phyloP scores from a whole-genome alignment of 176 grass and related monocot species.

The Puccinellia tenuiflora region DNA sequence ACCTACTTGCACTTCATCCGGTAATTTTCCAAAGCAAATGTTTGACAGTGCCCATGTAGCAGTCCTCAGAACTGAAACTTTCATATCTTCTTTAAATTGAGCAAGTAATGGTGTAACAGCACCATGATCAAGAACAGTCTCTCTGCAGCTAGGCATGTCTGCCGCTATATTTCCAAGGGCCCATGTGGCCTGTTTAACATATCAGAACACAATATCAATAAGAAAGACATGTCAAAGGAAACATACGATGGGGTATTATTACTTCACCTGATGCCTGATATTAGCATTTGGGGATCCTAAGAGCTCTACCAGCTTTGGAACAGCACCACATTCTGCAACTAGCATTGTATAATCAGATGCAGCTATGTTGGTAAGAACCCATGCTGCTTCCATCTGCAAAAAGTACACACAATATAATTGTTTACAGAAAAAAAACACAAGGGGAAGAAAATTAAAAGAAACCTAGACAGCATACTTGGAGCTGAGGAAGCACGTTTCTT shows the following conservation, averaged over 20 bases:
- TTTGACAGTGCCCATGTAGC: constrained; percentile 75
- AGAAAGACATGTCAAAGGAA: neutral
- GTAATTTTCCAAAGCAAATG: constrained; percentile 69
- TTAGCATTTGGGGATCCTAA: constrained; percentile 50
- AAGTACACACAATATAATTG: neutral
- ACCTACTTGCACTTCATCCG: constrained; percentile 51
- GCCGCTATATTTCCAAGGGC: constrained; percentile 83
- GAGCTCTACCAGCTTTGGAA: constrained; percentile 61
- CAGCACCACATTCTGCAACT: constrained; percentile 58
- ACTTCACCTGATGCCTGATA: constrained; percentile 68
- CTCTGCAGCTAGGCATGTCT: constrained; percentile 67
- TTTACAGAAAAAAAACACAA: neutral
- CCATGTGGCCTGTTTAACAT: constrained; percentile 60
- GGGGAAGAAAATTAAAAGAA: neutral
- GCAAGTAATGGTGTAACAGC: constrained; percentile 42
- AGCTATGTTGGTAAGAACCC: constrained; percentile 84
- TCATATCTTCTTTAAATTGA: constrained; percentile 67
- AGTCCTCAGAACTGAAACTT: constrained; percentile 73
- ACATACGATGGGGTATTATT: neutral
- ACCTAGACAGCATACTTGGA: constrained; percentile 45
- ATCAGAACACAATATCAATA: constrained; percentile 14
- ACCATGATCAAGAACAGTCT: constrained; percentile 65
- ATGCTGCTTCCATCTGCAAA: constrained; percentile 75
- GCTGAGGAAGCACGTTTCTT: constrained; percentile 49
- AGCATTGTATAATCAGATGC: constrained; percentile 70